Conservation (phyloP, 2,329 filamentous ascomycete species). For the Trichoderma sp. region DNA sequence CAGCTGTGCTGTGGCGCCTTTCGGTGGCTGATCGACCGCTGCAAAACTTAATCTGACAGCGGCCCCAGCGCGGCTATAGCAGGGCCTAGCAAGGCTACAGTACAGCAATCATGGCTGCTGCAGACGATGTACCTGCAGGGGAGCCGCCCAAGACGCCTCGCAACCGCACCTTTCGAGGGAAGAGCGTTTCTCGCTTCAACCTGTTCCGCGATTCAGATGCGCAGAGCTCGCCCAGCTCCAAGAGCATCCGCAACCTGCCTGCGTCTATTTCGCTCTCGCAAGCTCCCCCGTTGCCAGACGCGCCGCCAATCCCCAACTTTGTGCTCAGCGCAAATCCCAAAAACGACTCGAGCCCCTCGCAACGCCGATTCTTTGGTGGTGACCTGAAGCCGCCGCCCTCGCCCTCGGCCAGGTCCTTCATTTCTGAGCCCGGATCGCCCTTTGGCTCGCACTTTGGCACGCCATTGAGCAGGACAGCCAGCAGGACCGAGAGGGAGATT, state of each 20-base stretch:
- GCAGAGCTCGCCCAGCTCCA: constrained; percentile 22
- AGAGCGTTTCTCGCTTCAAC: constrained; percentile 39
- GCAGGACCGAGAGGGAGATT: constrained; percentile 20
- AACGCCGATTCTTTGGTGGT: constrained; percentile 7
- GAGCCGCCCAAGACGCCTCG: constrained; percentile 33
- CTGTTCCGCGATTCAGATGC: constrained; percentile 31
- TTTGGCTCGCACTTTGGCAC: constrained; percentile 1
- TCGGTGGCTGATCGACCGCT: constrained; percentile 2
- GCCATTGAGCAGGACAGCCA: background rate
- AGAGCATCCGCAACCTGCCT: constrained; percentile 23
- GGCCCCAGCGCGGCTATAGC: background rate
- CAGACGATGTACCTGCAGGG: constrained; percentile 25
- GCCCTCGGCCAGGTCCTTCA: constrained; percentile 16
- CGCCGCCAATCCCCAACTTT: constrained; percentile 31
- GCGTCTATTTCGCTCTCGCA: constrained; percentile 22
- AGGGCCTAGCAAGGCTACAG: background rate
- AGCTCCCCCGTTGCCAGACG: constrained; percentile 26
- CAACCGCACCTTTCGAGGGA: constrained; percentile 38
- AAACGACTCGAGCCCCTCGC: constrained; percentile 30
- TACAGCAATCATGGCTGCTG: constrained; percentile 13
- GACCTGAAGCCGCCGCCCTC: constrained; percentile 17
- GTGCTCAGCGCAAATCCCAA: constrained; percentile 33
- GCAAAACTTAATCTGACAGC: constrained; percentile 13
- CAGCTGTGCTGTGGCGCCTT: background rate
- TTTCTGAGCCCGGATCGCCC: constrained; percentile 16